These are phyloP conservation scores for Aspergillus terreus DNA, from an alignment of 2,329 filamentous ascomycete genomes.

Conservation along the genomic window DNA sequence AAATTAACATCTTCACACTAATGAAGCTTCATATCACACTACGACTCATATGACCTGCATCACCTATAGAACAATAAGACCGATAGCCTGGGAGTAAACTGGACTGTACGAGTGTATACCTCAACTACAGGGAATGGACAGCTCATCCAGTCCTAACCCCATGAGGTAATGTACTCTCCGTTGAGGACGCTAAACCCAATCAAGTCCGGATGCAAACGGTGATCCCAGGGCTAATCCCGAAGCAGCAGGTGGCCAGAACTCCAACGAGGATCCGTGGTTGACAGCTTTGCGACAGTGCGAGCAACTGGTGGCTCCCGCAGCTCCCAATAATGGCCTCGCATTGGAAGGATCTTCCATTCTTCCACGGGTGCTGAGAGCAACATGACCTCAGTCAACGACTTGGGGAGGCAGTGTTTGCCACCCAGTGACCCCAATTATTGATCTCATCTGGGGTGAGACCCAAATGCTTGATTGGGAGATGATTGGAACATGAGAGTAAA, in stretches of 20 bases:
- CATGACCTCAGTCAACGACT: neutral
- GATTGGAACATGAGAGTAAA: too few species aligned
- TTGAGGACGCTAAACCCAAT: neutral
- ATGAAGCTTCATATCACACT: too few species aligned
- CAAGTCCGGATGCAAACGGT: neutral
- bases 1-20: too few species aligned
- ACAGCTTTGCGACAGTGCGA: neutral
- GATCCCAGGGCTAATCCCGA: neutral
- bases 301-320: too few species aligned
- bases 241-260: neutral
- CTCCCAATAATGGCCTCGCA: neutral
- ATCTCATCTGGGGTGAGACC: too few species aligned
- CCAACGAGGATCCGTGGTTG: neutral
- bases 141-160: neutral
- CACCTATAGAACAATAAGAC: too few species aligned
- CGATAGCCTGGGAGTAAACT: too few species aligned
- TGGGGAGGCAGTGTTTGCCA: neutral
- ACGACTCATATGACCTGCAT: too few species aligned
- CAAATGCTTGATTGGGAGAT: too few species aligned
- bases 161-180: neutral
- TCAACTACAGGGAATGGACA: neutral
- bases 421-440: neutral
- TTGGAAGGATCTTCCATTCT: neutral
- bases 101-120: too few species aligned
- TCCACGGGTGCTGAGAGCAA: neutral